Percentiles rank a stretch among this genome's conserved stretches.
These are phyloP conservation scores for Neohortaea acidophila DNA, from an alignment of 495 filamentous ascomycete species.

Conservation along the genomic window DNA sequence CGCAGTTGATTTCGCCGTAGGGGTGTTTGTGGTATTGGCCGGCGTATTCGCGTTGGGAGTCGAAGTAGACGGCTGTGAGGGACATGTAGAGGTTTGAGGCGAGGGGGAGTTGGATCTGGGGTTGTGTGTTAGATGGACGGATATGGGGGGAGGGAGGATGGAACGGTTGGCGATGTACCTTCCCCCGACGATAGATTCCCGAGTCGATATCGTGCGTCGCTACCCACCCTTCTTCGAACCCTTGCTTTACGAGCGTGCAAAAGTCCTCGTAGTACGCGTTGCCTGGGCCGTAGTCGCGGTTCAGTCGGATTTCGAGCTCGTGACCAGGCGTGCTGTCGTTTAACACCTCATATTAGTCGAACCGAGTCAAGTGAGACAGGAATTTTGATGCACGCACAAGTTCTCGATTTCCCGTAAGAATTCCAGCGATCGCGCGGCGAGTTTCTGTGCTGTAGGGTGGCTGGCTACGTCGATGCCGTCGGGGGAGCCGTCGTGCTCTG, in stretches of 20 bases:
- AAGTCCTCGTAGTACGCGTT: conserved; percentile 31
- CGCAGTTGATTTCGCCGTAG: conserved; percentile 36
- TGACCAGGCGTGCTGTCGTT: conserved; percentile 33
- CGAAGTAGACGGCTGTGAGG: conserved; percentile 38
- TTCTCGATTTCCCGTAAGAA: conserved; percentile 32
- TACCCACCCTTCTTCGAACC: conserved; percentile 34
- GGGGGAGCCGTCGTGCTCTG: conserved; percentile 4
- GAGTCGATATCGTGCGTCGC: conserved; percentile 29
- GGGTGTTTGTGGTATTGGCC: conserved; percentile 36
- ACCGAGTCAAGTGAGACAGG: not conserved
- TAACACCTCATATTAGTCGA: not conserved
- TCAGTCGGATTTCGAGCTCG: conserved; percentile 29
- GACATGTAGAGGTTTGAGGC: conserved; percentile 31
- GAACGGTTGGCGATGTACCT: conserved; percentile 6
- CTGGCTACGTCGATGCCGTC: conserved; percentile 5
- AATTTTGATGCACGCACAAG: conserved; percentile 21
- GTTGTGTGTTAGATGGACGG: not conserved
- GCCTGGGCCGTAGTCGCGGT: conserved; percentile 30
- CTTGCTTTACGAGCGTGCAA: conserved; percentile 26
- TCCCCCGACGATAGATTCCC: conserved; percentile 31
- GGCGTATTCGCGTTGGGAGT: conserved; percentile 26
- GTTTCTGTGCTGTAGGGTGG: conserved; percentile 28
- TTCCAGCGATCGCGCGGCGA: conserved; percentile 25
- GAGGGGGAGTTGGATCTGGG: conserved; percentile 23
- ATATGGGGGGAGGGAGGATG: not conserved